Evolutionary conservation across 2,329 filamentous ascomycete species (phyloP), one percentile per base, ranked within the genome.

Genomic region (Biscogniauxia sp.): DNA sequence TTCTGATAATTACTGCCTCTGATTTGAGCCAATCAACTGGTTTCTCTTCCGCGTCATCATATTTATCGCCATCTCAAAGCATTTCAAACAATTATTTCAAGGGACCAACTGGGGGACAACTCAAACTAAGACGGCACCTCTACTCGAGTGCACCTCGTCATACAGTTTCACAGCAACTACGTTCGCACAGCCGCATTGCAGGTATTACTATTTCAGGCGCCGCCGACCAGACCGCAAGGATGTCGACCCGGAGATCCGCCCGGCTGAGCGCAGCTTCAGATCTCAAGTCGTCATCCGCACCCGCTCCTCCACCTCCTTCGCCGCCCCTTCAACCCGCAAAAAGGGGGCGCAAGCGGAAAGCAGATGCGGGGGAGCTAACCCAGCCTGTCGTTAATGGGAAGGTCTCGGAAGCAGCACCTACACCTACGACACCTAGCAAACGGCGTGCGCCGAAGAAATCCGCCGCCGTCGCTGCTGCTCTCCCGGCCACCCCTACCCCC

Each of bases 401-500:
- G 20, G n/a, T 51, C 32, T 23, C 57, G n/a, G 59, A 67, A 20
- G 26, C 55, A 9, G 20, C 59, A 20, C 64, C 66, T 20, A 67
- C 68, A 25, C 69, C 74, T 8, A 61, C 69, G 49, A 71, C 72
- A 54, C 71, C 72, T 50, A 70, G 62, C 55, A 75, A 68, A 62
- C 69, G 70, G 54, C 71, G 70, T 2, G 26, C 63, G 19, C 66
- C 55, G 41, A 69, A 66, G 54, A 54, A 54, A 28, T 13, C 61
- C 59, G 50, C 70, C 74, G 59, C 66, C 11, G 37, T 13, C 17
- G 7, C 71, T 63, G 7, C 71, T 63, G 11, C 71, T 26, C 75
- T 76, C 15, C 80, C 80, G 19, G 68, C 73, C 23, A 84, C 82
- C 4, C 80, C 81, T 0, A 82, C 80, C 1, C 79, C 81, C n/a